These are phyloP conservation scores for Mycena galericulata DNA, from an alignment of 768 basidiomycete genomes.

Conservation along the genomic window DNA sequence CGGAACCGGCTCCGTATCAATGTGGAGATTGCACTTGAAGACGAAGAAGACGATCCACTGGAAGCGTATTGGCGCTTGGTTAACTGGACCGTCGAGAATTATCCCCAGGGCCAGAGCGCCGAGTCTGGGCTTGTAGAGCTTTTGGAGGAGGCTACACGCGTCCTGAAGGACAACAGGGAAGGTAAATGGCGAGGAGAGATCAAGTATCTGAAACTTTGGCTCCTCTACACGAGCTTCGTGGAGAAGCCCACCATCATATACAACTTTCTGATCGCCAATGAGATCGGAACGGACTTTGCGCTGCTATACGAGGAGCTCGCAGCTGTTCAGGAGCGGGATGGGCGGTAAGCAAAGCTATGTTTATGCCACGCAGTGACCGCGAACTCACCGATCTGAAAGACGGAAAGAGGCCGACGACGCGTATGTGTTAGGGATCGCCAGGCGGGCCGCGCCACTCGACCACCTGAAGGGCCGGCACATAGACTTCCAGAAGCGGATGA, in stretches of 20 bases:
- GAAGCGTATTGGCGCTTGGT: conserved; percentile 90
- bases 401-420: conserved; percentile 90
- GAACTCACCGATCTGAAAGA: conserved; percentile 54
- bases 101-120: conserved; percentile 91
- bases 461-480: conserved; percentile 80
- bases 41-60: conserved; percentile 84
- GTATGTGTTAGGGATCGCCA: conserved; percentile 88
- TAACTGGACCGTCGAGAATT: conserved; percentile 93
- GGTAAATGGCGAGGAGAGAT: conserved; percentile 83
- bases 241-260: conserved; percentile 92
- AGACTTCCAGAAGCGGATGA: conserved; percentile 95
- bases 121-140: conserved; percentile 93
- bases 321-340: conserved; percentile 82
- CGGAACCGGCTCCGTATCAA: conserved; percentile 78
- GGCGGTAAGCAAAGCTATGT: conserved; percentile 64
- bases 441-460: conserved; percentile 84
- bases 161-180: conserved; percentile 80
- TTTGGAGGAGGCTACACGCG: conserved; percentile 90
- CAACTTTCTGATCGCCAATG: conserved; percentile 89
- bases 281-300: conserved; percentile 86
- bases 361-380: background rate
- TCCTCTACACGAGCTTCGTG: conserved; percentile 92
- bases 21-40: conserved; percentile 81
- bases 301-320: conserved; percentile 95
- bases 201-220: conserved; percentile 94